These are phyloP conservation scores for Suillus discolor DNA, from an alignment of 768 basidiomycete genomes.

Conservation along the genomic window DNA sequence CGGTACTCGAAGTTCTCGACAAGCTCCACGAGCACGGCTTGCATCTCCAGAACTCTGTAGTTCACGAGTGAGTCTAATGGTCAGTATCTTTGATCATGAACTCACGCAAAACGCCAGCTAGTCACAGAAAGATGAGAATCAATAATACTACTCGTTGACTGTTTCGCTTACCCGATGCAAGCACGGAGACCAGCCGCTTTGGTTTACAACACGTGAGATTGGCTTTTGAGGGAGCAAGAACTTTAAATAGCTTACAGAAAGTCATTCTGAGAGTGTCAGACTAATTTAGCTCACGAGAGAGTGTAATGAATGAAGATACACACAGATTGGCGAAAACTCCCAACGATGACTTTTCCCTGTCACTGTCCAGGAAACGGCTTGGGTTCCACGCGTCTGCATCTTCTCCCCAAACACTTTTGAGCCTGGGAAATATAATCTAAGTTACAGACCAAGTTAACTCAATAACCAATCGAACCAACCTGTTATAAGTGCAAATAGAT, in stretches of 20 bases:
- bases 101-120: constrained; percentile 19
- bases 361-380: constrained; percentile 16
- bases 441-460: not conserved
- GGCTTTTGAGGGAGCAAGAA: not conserved
- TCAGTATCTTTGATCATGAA: not conserved
- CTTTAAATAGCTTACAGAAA: constrained; percentile 11
- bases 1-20: constrained; percentile 38
- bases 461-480: constrained; percentile 22
- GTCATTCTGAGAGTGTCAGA: constrained; percentile 11
- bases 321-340: constrained; percentile 17
- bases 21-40: constrained; percentile 36
- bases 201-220: not conserved
- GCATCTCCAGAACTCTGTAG: constrained; percentile 35
- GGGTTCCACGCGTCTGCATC: constrained; percentile 26
- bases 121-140: not conserved
- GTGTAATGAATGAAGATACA: constrained; percentile 1
- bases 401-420: constrained; percentile 20
- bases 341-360: constrained; percentile 5
- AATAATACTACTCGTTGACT: not conserved
- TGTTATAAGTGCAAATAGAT: constrained; percentile 28
- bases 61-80: constrained; percentile 1
- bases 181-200: constrained; percentile 14
- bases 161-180: constrained; percentile 14
- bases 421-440: constrained; percentile 1
- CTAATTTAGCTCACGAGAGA: not conserved